Evolutionary conservation across 1,284 basidiomycete genomes (phyloP), one percentile per base, ranked within the genome.

Genomic region (Puccinia horiana): DNA sequence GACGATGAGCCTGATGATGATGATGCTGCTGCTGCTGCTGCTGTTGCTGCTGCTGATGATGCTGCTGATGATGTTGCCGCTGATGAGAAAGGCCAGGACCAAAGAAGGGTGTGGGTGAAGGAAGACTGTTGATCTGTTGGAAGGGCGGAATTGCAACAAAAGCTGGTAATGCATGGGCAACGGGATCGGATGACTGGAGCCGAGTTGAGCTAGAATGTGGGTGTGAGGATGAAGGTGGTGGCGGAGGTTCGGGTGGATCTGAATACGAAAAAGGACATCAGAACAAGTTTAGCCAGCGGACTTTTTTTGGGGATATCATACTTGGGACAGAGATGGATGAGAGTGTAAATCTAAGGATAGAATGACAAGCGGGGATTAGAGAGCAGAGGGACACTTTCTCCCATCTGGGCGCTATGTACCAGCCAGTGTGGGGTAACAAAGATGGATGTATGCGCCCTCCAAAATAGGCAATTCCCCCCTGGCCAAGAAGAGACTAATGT

Each of bases 121-220:
- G 32, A n/a, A n/a, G 40, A 47, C 42, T 54, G 2, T 63, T 20
- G 6, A 42, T 2, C 23, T 65, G 12, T 8, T 35, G 63, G 32
- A 65, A 47, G 32, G 47, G 52, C 42, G 75, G 76, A 44, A 32
- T 44, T 35, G n/a, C 3, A 49, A 26, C 42, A 12, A 63, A 67
- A 0, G 56, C 35, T 1, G 76, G 76, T 16, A 79, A 20, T 32
- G n/a, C 37, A 70, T 79, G 76, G 11, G 63, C 76, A 16, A 54
- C 26, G 20, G 76, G 76, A 54, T 78, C 76, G 6, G 76, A 69
- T 26, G 63, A 67, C n/a, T 65, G 58, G 29, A 47, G 35, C 12
- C 37, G 76, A 20, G 6, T 4, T 11, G 58, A 47, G 23, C 8
- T 11, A 26, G 11, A 40, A 63, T 32, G 32, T 61, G 58, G 18